Evolutionary conservation across 1,284 basidiomycete genomes (phyloP), one percentile per base, ranked within the genome.

Genomic region (Cystobasidium pallidum): DNA sequence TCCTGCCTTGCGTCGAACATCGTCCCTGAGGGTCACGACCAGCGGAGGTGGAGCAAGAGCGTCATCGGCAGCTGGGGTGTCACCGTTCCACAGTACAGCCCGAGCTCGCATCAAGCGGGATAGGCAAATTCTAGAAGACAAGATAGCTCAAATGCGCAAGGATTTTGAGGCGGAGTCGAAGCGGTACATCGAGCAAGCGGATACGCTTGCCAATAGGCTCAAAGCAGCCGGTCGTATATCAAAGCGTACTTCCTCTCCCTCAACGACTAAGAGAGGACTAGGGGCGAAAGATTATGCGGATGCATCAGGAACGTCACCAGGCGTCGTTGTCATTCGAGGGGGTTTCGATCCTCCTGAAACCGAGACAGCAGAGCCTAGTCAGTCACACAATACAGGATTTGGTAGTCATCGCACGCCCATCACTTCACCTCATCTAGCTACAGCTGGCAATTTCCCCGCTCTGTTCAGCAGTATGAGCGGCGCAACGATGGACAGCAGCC

Each of bases 41-140:
- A 43, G 57, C 39, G 43, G 58, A 26, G 26, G 36, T 21, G 36
- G 36, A 26, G n/a, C 19, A 4, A 61, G 43, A 65, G 43, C 41
- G 34, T 19, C 43, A 8, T 47, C 34, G n/a, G n/a, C n/a, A 10
- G 24, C 63, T n/a, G 26, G 36, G 13, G 21, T 21, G 15, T 55
- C 49, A 17, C 30, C 66, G 3, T 67, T 57, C 24, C 66, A 67
- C 36, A 43, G 34, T 19, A 30, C 26, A 32, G 66, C 66, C 6
- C 45, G 54, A 67, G 66, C 52, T 1, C 51, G 66, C 24, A 67
- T 67, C n/a, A 58, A 57, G 51, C 54, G 55, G n/a, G 24, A 67
- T 11, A 67, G 55, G 39, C 51, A 67, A 36, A 39, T 58, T 2
- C 36, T 67, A 32, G 66, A 67, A 21, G 54, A 36, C 3, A 30